Evolutionary conservation across 495 filamentous ascomycete species (phyloP), one percentile per base, ranked within the genome.

Genomic region (Mycothermus thermophilus): DNA sequence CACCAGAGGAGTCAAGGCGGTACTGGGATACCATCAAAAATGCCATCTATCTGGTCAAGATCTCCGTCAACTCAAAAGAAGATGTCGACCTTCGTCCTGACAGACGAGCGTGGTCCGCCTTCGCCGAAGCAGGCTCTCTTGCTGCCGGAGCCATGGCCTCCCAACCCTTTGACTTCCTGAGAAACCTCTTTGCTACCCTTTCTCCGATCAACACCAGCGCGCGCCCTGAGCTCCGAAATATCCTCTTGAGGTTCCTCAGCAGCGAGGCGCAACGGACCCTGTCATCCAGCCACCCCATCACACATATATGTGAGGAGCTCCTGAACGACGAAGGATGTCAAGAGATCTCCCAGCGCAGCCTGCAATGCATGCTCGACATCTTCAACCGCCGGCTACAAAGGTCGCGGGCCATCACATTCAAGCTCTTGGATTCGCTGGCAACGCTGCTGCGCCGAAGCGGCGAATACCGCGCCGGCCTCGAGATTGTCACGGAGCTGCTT

Each of bases 291-390:
- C 50, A 55, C 20, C 52, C 52, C 24, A 50, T 55, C 29, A 42
- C 52, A 0, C 21, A 42, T 5, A 55, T 55, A 32, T 51, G 43
- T 35, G 35, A 47, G 21, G 52, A 50, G 23, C 32, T 55, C 14
- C 47, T 40, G 12, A 27, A 38, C 5, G 46, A 55, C 22, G 35
- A 55, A 17, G 38, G 41, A 34, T 50, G 50, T 28, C 52, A 55
- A 31, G 52, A 55, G 26, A 35, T 55, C 4, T 55, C 52, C 18
- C 49, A 44, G 16, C 44, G 52, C 10, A 43, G 43, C 16, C 38
- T 55, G 16, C 52, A 55, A 20, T 52, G 49, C 28, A 55, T 55
- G 52, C 46, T 53, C n/a, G 49, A 55, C 34, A 41, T 52, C 24
- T 55, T 55, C 40, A 48, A 42, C 44, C 44, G 24, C 21, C 46